Conservation (phyloP, 805 yeast species). For the Candida ipomoeae region DNA sequence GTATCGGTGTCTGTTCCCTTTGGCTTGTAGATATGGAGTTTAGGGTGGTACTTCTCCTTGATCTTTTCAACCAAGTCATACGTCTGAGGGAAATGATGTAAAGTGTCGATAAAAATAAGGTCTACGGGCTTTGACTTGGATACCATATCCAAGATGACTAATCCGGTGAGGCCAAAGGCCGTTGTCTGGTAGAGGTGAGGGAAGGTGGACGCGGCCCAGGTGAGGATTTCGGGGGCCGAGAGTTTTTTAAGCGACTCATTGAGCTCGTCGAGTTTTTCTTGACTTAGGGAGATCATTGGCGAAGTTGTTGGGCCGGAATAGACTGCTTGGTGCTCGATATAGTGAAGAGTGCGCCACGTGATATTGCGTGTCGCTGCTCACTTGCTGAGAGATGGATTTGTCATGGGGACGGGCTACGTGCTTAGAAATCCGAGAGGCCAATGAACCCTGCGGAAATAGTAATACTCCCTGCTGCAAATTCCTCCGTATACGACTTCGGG, state of each 20-base stretch:
- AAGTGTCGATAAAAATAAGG: slow-evolving; percentile 81
- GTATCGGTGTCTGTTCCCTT: slow-evolving; percentile 47
- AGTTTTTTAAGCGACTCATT: slow-evolving; percentile 55
- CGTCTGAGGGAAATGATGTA: slow-evolving; percentile 95
- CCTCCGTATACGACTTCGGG: too few relatives aligned
- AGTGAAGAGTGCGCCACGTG: slow-evolving; percentile 11
- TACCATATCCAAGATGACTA: slow-evolving; percentile 82
- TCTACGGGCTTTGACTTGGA: slow-evolving; percentile 52
- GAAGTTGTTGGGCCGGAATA: neutral
- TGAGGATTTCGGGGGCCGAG: slow-evolving; percentile 66
- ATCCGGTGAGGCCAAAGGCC: slow-evolving; percentile 91
- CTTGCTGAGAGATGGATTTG: neutral
- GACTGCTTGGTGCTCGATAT: neutral
- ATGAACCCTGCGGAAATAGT: neutral
- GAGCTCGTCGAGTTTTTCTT: slow-evolving; percentile 59
- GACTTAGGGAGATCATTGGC: slow-evolving; percentile 18
- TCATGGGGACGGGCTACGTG: neutral
- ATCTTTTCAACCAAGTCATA: slow-evolving; percentile 63
- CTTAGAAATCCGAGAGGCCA: neutral
- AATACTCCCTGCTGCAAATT: neutral
- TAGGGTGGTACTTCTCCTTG: slow-evolving; percentile 49
- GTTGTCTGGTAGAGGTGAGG: slow-evolving; percentile 86
- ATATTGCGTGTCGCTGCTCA: slow-evolving; percentile 11
- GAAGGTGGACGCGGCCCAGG: slow-evolving; percentile 81
- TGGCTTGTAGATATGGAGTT: slow-evolving; percentile 68